Base-by-base conservation (phyloP, 441 rosid genomes). In the Adansonia grandidieri region DNA sequence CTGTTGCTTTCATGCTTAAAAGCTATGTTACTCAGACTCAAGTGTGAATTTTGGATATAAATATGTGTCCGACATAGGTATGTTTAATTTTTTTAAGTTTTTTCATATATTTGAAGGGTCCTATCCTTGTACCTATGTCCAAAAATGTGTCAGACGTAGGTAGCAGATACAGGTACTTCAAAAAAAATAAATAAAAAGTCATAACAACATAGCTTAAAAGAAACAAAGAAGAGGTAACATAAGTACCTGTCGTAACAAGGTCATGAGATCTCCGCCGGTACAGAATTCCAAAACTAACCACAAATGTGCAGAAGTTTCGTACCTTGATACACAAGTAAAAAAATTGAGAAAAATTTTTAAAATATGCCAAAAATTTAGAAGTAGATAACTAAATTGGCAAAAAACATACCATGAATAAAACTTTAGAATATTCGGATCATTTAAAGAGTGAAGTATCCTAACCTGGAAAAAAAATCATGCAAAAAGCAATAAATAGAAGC, bases 281-380 rank as follows among this genome's bases (percentile, higher is more conserved):
- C 98, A 94, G 78, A 90, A 96, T 80, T 96, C 99, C 88, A 96
- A 80, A 84, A 96, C 97, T 79, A 94, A 86, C 98, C 98, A 96
- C 90, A 96, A 83, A 81, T 96, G 99, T 58, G 97, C 95, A 37
- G 99, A 91, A 66, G 99, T 94, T 87, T 96, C 99, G 64, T 94
- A 96, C 98, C 98, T 93, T 4, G 32, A 47, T 11, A 4, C 65
- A 74, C 28, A 42, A 68, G 47, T 17, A 48, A 79, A 19, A 0
- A 71, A 37, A 48, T 60, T 48, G 51, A 69, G 24, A 77, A 44
- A 28, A 15, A 28, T 4, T 9, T 57, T 61, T 15, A 24, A 15
- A 24, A 68, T 15, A 69, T 69, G 45, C 47, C 11, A n/a, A 37
- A 37, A 45, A 4, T 32, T 54, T 32, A 53, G 0, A 1, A 53